Percentiles rank a stretch among this genome's conserved stretches.
Evolutionary conservation across 2,329 filamentous ascomycete species (phyloP).

Genomic region (Fusarium oligoseptatum): DNA sequence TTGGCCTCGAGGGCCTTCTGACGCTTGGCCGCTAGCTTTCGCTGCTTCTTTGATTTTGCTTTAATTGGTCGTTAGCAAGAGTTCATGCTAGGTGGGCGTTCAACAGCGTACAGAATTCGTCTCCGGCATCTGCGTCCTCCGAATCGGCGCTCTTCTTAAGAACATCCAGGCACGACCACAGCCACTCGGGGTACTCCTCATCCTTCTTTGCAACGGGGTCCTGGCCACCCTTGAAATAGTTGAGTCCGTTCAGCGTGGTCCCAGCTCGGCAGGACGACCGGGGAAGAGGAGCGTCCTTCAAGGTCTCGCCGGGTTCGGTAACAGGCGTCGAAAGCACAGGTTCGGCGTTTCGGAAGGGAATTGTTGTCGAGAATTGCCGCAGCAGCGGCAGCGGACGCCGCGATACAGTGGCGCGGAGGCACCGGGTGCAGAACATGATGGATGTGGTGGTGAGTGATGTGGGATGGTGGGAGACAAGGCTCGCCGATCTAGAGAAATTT

Average conservation of each 20-base stretch:
- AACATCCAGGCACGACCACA: slow-evolving; percentile 79
- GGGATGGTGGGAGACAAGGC: slow-evolving; percentile 44
- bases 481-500: slow-evolving; percentile 47
- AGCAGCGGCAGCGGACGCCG: slow-evolving; percentile 48
- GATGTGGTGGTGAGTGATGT: slow-evolving; percentile 42
- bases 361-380: slow-evolving; percentile 58
- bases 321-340: slow-evolving; percentile 54
- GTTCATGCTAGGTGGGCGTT: not conserved
- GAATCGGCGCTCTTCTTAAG: slow-evolving; percentile 66
- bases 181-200: slow-evolving; percentile 82
- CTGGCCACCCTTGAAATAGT: slow-evolving; percentile 79
- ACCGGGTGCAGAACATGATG: slow-evolving; percentile 61
- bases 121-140: slow-evolving; percentile 70
- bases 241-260: slow-evolving; percentile 79
- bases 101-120: slow-evolving; percentile 80
- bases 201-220: slow-evolving; percentile 83
- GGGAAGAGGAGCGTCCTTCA: slow-evolving; percentile 48
- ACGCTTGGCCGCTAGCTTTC: slow-evolving; percentile 77
- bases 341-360: slow-evolving; percentile 53
- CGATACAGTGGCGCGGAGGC: slow-evolving; percentile 60
- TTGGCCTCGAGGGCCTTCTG: slow-evolving; percentile 68
- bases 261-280: slow-evolving; percentile 73
- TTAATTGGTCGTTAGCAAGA: slow-evolving; percentile 28
- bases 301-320: slow-evolving; percentile 49
- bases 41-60: slow-evolving; percentile 90